These are phyloP conservation scores for Pichia norvegensis DNA, from an alignment of 1,139 yeast genomes.

Conservation along the genomic window DNA sequence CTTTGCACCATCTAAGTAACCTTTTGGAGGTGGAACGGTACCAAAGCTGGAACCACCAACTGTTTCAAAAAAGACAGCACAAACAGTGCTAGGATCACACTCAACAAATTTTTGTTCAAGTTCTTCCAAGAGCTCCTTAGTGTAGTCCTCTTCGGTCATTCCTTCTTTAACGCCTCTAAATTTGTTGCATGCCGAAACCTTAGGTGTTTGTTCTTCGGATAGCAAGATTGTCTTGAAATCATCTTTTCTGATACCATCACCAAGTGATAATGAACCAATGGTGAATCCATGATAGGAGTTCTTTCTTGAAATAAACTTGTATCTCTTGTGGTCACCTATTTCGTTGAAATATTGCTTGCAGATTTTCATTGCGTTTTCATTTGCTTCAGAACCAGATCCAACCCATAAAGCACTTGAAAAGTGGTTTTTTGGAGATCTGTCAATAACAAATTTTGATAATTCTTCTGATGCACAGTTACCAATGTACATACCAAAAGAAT, in stretches of 20 bases:
- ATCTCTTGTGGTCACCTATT: constrained; percentile 41
- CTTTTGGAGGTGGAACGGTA: constrained; percentile 47
- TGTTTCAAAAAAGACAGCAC: constrained; percentile 49
- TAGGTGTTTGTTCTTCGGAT: constrained; percentile 37
- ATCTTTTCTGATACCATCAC: constrained; percentile 35
- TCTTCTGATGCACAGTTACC: constrained; percentile 41
- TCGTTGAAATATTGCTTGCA: constrained; percentile 50
- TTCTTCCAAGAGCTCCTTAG: constrained; percentile 38
- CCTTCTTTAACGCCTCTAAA: constrained; percentile 40
- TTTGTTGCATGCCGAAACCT: constrained; percentile 42
- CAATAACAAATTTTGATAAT: constrained; percentile 39
- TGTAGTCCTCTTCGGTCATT: constrained; percentile 44
- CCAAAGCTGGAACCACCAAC: constrained; percentile 55
- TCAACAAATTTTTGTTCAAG: constrained; percentile 43
- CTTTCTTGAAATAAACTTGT: constrained; percentile 44
- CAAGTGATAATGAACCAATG: constrained; percentile 45
- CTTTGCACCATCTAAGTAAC: constrained; percentile 38
- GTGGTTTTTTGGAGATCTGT: constrained; percentile 38
- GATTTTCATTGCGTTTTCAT: constrained; percentile 47
- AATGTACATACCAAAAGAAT: constrained; percentile 36
- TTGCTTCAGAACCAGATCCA: constrained; percentile 50
- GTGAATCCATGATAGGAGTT: constrained; percentile 56
- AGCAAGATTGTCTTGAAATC: constrained; percentile 37
- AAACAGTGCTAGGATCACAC: constrained; percentile 48
- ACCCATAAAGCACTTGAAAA: constrained; percentile 42